Percentiles rank a stretch among this genome's conserved stretches.
phyloP scores from a whole-genome alignment of 2,329 filamentous ascomycete species.

The Aureobasidium pullulans region DNA sequence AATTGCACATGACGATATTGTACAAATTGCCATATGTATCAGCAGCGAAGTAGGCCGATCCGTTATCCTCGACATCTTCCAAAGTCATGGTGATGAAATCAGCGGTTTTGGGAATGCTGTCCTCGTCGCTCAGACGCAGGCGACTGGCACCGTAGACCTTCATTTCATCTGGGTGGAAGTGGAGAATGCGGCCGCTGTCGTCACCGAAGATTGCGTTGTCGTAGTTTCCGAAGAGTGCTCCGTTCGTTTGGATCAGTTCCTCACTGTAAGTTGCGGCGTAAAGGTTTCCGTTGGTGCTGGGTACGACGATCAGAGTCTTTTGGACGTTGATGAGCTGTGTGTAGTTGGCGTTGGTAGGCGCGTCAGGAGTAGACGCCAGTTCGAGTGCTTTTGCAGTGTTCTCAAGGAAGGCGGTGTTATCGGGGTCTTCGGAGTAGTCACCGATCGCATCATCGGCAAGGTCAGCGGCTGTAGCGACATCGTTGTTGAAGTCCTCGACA shows the following conservation, averaged over 20 bases:
- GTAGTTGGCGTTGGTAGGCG: not conserved
- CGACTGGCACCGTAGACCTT: slow-evolving; percentile 7
- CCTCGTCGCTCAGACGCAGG: not conserved
- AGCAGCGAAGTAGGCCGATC: not conserved
- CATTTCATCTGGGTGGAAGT: slow-evolving; percentile 7
- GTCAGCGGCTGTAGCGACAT: not conserved
- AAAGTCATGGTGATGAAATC: not conserved
- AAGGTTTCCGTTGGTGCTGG: not conserved
- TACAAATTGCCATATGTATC: not conserved
- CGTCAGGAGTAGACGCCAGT: not conserved
- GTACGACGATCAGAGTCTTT: not conserved
- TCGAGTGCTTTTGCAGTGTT: not conserved
- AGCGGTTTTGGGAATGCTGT: not conserved
- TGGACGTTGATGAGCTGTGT: not conserved
- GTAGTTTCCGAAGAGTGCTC: not conserved
- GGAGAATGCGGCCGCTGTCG: not conserved
- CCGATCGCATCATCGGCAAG: not conserved
- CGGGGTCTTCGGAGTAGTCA: not conserved
- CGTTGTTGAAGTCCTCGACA: not conserved
- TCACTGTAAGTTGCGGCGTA: not conserved
- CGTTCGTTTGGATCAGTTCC: not conserved
- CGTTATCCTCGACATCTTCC: not conserved
- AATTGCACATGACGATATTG: slow-evolving; percentile 6
- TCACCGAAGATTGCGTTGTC: not conserved
- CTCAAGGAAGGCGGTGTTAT: not conserved